Base-by-base conservation (phyloP, 1,284 basidiomycete species). In the Blastosporella zonata region DNA sequence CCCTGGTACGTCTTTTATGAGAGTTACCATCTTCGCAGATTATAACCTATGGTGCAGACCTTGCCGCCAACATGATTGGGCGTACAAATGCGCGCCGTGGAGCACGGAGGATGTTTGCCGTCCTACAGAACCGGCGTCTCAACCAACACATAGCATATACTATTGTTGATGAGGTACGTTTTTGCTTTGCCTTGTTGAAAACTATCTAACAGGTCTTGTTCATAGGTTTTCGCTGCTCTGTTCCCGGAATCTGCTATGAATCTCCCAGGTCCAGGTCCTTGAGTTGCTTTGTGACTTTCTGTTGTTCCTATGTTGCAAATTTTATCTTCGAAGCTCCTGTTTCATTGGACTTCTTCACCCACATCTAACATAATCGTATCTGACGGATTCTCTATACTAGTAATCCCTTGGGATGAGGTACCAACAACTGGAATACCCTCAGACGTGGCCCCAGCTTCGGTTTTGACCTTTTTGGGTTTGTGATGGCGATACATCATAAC, bases 51-150 rank as follows among this genome's bases (percentile, higher is more conserved):
- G 28, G 2, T 15, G 22, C 54, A 93, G 96, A 97, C 60, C 69
- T 97, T 39, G 93, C 91, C 23, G 92, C 95, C 5, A 97, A 96
- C 61, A 92, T 97, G 84, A 96, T 98, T 55, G 96, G 96, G 7
- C 78, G 93, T 20, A 87, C 91, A 1, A 97, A 98, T 64, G 93
- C 95, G 8, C 80, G 93, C 6, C 79, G 93, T 37, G 96, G 94
- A 5, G 93, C 95, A 2, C 78, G 93, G 41, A 78, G 92, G 43
- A 87, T 96, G 52, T 97, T 97, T 63, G 86, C 93, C 1, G 90
- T 95, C 0, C 66, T 97, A 38, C 96, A 98, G 67, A 97, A 98
- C 62, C 79, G 86, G 46, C 77, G 95, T 15, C 72, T 98, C 29
- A 97, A 97, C 65, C 92, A 96, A 64, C 93, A 97, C 63, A 83